These are phyloP conservation scores for Coemansia linderi DNA, from an alignment of 371 early-diverging fungal species.

Conservation along the genomic window DNA sequence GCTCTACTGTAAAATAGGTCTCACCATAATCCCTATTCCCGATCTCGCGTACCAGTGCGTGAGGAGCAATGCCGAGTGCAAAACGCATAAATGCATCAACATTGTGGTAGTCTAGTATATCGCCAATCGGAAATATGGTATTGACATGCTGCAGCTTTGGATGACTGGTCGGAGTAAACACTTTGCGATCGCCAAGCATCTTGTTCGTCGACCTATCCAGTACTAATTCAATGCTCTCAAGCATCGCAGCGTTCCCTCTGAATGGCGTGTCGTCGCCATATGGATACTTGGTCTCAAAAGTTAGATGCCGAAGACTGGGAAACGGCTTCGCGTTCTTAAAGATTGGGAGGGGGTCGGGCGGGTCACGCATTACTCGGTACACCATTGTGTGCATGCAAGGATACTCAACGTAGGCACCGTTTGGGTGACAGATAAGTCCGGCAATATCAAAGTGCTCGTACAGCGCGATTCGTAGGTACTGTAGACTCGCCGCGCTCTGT, in stretches of 20 bases:
- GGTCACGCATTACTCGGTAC: background rate
- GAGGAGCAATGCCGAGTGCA: background rate
- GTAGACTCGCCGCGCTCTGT: background rate
- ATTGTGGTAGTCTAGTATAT: background rate
- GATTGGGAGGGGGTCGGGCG: background rate
- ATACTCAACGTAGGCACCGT: background rate
- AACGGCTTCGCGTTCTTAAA: background rate
- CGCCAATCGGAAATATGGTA: background rate
- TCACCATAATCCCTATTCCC: background rate
- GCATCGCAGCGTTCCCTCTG: background rate
- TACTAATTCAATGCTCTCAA: background rate
- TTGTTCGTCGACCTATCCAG: too few species aligned
- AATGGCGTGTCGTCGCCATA: slow-evolving; percentile 1
- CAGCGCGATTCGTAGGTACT: background rate
- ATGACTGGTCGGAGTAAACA: slow-evolving; percentile 2
- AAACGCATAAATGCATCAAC: background rate
- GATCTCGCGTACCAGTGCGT: background rate
- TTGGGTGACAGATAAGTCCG: background rate
- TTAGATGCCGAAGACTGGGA: background rate
- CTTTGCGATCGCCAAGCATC: background rate
- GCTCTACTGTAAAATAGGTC: background rate
- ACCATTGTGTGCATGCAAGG: background rate
- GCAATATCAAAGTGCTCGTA: background rate
- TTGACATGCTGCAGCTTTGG: background rate
- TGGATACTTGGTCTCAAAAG: background rate